phyloP scores from a whole-genome alignment of 2,329 filamentous ascomycete species.

The Hypomyces rosellus region DNA sequence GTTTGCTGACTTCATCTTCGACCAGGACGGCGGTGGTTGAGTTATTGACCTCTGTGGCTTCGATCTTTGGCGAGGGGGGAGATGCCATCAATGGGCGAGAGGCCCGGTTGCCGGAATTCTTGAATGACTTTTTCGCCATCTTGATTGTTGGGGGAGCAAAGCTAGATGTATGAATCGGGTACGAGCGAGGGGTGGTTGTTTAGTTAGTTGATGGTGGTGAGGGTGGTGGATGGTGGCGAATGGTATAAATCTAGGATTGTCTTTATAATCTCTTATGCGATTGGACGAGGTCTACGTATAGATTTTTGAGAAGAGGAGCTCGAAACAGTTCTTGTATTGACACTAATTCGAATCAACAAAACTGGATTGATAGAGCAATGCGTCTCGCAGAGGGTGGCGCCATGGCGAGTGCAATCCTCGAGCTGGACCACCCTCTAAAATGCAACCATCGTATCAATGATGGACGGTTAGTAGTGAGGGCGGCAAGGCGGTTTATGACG shows the following conservation, averaged over 20 bases:
- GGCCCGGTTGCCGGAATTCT: slow-evolving; percentile 13
- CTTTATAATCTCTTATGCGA: too few relatives aligned
- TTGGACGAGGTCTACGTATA: too few relatives aligned
- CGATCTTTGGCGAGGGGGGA: slow-evolving; percentile 9
- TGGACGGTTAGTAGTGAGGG: neutral
- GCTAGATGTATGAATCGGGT: too few relatives aligned
- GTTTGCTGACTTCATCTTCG: slow-evolving; percentile 34
- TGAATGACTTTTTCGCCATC: slow-evolving; percentile 19
- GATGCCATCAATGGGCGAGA: slow-evolving; percentile 16
- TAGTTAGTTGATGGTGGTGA: too few relatives aligned
- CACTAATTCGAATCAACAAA: neutral
- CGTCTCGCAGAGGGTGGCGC: slow-evolving; percentile 48
- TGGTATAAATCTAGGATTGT: too few relatives aligned
- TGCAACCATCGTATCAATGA: slow-evolving; percentile 28
- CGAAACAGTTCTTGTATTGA: too few relatives aligned
- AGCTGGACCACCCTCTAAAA: slow-evolving; percentile 49
- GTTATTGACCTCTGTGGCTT: neutral
- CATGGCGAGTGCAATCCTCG: slow-evolving; percentile 40
- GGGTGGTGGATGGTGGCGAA: too few relatives aligned
- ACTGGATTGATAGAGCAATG: slow-evolving; percentile 13
- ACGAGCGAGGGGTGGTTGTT: too few relatives aligned
- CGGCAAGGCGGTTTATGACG: neutral
- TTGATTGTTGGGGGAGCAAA: neutral
- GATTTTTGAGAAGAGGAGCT: neutral
- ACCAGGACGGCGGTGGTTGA: slow-evolving; percentile 23